Conservation (phyloP, 2,329 filamentous ascomycete species). For the Botrytis elliptica region DNA sequence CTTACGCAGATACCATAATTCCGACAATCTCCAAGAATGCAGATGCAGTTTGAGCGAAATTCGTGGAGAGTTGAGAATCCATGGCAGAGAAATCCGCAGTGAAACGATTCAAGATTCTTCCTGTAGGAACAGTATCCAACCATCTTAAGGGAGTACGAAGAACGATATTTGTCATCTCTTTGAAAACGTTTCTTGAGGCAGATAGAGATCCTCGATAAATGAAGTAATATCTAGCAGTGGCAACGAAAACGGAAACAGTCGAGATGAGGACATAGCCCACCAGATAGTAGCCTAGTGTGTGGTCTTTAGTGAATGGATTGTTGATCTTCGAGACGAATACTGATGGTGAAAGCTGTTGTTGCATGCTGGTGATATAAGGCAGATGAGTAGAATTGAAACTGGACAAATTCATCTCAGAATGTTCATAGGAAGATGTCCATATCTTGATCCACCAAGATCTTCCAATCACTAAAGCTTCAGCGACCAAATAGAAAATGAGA, state of each 20-base stretch:
- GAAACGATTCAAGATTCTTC: conserved; percentile 73
- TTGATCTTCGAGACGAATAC: conserved; percentile 7
- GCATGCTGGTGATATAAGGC: conserved; percentile 19
- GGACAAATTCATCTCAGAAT: conserved; percentile 27
- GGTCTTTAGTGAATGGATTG: conserved; percentile 13
- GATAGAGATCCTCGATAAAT: conserved; percentile 62
- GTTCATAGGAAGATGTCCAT: conserved; percentile 52
- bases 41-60: conserved; percentile 58
- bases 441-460: conserved; percentile 62
- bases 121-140: conserved; percentile 74
- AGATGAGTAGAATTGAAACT: conserved; percentile 17
- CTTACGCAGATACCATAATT: conserved; percentile 58
- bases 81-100: conserved; percentile 72
- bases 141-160: conserved; percentile 69
- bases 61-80: conserved; percentile 63
- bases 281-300: conserved; percentile 56
- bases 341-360: conserved; percentile 42
- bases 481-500: conserved; percentile 50
- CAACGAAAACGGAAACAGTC: conserved; percentile 51
- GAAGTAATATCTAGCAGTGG: conserved; percentile 52
- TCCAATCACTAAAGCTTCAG: conserved; percentile 36
- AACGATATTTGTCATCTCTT: conserved; percentile 61
- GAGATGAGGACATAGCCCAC: conserved; percentile 64
- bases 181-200: conserved; percentile 65
- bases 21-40: conserved; percentile 59